Conservation (phyloP, 108 stramenopile genomes). For the Nitzschia sp. region DNA sequence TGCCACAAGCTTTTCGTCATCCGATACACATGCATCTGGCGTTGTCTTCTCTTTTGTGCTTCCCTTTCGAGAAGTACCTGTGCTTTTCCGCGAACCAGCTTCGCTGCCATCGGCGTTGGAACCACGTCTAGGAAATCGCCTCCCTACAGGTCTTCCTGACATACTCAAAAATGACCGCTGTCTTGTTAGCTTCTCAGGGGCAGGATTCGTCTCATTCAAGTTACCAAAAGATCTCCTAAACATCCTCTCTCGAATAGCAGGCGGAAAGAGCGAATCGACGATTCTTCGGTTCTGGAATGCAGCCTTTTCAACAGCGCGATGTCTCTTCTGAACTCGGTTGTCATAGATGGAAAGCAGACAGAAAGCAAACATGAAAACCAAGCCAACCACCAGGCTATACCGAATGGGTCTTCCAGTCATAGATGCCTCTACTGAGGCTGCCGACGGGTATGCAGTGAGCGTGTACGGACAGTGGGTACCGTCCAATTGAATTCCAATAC, state of each 20-base stretch:
- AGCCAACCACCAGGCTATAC: background rate
- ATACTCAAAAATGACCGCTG: too few species aligned
- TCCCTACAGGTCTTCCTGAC: too few species aligned
- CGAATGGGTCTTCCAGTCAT: background rate
- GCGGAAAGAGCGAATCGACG: constrained; percentile 5
- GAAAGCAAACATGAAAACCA: constrained; percentile 5
- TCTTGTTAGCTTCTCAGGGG: too few species aligned
- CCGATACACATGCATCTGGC: background rate
- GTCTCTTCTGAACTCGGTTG: background rate
- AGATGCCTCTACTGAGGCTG: background rate
- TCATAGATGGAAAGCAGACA: constrained; percentile 3
- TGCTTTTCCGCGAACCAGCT: too few species aligned
- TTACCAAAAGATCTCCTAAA: background rate
- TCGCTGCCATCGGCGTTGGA: background rate
- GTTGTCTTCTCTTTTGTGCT: background rate
- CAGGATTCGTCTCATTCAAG: background rate
- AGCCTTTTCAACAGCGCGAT: background rate
- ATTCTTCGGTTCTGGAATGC: background rate
- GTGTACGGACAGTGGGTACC: background rate
- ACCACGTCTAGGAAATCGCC: background rate
- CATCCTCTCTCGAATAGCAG: constrained; percentile 7
- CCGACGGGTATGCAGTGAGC: constrained; percentile 2
- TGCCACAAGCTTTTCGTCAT: background rate
- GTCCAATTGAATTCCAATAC: background rate
- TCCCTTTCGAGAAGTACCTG: background rate